These are phyloP conservation scores for Globisporangium spiculum DNA, from an alignment of 352 stramenopile genomes.

Conservation along the genomic window DNA sequence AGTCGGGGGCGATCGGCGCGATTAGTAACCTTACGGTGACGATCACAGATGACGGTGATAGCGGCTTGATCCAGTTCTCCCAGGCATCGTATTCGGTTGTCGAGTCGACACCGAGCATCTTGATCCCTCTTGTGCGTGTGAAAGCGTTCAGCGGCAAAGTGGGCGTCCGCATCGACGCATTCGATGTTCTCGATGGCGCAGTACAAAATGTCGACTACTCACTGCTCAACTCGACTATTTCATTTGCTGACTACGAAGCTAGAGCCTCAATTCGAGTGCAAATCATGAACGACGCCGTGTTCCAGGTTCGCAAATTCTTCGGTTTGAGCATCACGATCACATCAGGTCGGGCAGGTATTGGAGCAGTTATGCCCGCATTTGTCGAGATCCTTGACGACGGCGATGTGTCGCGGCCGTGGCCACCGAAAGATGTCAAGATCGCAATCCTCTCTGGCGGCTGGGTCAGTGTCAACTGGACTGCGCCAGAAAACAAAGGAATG, in stretches of 20 bases:
- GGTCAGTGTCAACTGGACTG: constrained; percentile 29
- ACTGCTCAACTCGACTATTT: constrained; percentile 15
- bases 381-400: constrained; percentile 54
- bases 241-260: constrained; percentile 26
- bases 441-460: constrained; percentile 27
- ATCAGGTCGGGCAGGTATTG: constrained; percentile 27
- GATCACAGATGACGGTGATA: constrained; percentile 51
- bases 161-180: constrained; percentile 17
- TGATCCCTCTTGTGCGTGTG: constrained; percentile 24
- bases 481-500: constrained; percentile 30
- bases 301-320: constrained; percentile 42
- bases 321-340: constrained; percentile 25
- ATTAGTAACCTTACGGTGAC: constrained; percentile 22
- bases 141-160: constrained; percentile 29
- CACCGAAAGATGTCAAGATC: constrained; percentile 18
- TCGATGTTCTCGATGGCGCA: constrained; percentile 15
- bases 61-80: constrained; percentile 35
- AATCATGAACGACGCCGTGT: constrained; percentile 46
- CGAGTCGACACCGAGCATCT: constrained; percentile 19
- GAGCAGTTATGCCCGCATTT: constrained; percentile 1
- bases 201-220: constrained; percentile 33
- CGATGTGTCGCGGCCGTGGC: constrained; percentile 38
- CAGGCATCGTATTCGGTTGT: constrained; percentile 23
- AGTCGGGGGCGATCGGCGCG: constrained; percentile 31
- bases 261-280: constrained; percentile 17